These are phyloP conservation scores for Wickerhamomyces tratensis DNA, from an alignment of 805 yeast genomes.

Conservation along the genomic window DNA sequence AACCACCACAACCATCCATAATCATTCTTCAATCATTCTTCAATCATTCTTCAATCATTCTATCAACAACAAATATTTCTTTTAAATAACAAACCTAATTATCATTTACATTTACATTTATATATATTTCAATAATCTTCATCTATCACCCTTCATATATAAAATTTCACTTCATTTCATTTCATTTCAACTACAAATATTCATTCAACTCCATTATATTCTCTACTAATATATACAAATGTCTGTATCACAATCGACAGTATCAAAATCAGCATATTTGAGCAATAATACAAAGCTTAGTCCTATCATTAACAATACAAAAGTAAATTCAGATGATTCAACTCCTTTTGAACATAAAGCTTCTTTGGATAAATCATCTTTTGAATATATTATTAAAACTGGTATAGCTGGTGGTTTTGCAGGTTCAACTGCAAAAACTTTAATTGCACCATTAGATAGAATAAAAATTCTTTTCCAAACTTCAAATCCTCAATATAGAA, in stretches of 20 bases:
- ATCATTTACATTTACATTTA: no score
- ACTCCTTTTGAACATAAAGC: conserved; percentile 11
- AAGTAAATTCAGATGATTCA: conserved; percentile 10
- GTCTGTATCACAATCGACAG: background rate
- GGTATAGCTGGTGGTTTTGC: conserved; percentile 95
- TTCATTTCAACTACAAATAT: no score
- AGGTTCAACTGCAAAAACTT: conserved; percentile 91
- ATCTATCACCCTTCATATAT: no score
- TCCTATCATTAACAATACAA: conserved; percentile 9
- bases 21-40: no score
- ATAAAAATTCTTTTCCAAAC: conserved; percentile 95
- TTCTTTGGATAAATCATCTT: conserved; percentile 47
- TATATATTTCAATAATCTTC: no score
- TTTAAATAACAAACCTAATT: no score
- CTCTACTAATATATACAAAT: no score
- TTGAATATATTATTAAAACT: conserved; percentile 72
- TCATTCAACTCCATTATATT: no score
- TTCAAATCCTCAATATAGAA: conserved; percentile 76
- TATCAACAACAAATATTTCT: no score
- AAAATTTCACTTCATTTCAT: no score
- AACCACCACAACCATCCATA: no score
- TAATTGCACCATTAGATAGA: conserved; percentile 92
- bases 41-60: no score
- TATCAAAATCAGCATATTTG: background rate
- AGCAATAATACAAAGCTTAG: background rate